Percentiles rank a stretch among this genome's conserved stretches.
phyloP scores from a whole-genome alignment of 352 stramenopile genomes.

The Globisporangium ultimum region DNA sequence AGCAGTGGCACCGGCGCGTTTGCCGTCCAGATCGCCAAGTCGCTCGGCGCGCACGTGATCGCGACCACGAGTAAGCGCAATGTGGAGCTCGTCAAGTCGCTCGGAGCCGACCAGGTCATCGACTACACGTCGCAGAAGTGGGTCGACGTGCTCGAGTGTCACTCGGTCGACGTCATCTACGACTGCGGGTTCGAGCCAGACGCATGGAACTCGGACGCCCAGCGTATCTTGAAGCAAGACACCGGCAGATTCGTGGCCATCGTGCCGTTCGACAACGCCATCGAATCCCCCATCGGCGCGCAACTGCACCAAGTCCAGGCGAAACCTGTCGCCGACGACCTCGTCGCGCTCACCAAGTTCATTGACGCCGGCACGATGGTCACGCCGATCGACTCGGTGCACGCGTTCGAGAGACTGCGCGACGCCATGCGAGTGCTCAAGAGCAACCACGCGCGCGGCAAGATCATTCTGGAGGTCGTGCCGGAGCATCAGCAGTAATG shows the following conservation, averaged over 20 bases:
- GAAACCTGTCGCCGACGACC: neutral
- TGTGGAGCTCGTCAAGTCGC: no score
- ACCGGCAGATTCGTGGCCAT: slow-evolving; percentile 2
- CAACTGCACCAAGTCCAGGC: neutral
- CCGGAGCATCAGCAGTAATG: no score
- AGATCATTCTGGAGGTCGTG: slow-evolving; percentile 3
- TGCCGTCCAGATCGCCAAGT: no score
- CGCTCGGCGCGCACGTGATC: no score
- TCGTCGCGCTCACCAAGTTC: neutral
- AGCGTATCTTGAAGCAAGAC: slow-evolving; percentile 1
- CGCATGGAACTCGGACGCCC: neutral
- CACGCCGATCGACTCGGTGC: slow-evolving; percentile 1
- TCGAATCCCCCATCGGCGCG: neutral
- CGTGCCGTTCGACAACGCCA: neutral
- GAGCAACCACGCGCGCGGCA: neutral
- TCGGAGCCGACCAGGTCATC: no score
- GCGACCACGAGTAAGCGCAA: no score
- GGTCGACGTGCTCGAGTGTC: no score
- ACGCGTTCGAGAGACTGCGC: neutral
- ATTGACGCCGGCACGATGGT: neutral
- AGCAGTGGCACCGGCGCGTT: no score
- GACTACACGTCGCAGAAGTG: no score
- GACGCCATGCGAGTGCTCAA: slow-evolving; percentile 3
- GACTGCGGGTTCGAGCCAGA: neutral
- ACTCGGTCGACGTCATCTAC: slow-evolving; percentile 5